A percentile compares a stretch with the other conserved stretches of the same genome.
Evolutionary conservation across 768 basidiomycete genomes (phyloP).

Genomic region (Suillus subalutaceus): DNA sequence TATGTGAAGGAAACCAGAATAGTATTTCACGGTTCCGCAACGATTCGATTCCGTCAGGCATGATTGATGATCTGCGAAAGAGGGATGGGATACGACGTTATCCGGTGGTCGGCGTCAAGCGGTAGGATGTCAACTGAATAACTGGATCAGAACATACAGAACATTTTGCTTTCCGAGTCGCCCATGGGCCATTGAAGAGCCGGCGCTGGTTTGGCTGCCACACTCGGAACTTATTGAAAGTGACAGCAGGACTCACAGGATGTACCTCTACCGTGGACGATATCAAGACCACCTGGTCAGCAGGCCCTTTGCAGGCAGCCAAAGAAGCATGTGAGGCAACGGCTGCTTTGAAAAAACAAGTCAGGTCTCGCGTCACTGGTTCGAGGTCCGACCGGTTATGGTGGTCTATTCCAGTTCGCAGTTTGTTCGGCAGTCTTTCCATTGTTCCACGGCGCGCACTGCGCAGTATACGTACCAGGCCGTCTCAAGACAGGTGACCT

Average conservation of each 20-base stretch:
- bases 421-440: no score
- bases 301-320: no score
- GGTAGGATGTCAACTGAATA: background rate
- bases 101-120: background rate
- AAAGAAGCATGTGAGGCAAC: no score
- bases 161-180: background rate
- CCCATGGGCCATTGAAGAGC: background rate
- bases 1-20: conserved; percentile 62
- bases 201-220: no score
- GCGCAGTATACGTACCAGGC: no score
- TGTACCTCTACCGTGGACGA: background rate
- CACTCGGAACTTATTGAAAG: background rate
- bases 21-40: conserved; percentile 56
- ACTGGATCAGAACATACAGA: background rate
- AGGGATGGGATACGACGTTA: background rate
- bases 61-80: conserved; percentile 15
- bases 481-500: background rate
- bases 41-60: conserved; percentile 45
- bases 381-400: no score
- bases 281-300: no score
- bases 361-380: no score
- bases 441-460: background rate
- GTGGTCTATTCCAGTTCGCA: no score
- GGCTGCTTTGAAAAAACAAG: no score
- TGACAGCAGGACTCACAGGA: background rate